Base-by-base conservation (phyloP, 1,284 basidiomycete genomes). In the Cutaneotrichosporon cyanovorans region DNA sequence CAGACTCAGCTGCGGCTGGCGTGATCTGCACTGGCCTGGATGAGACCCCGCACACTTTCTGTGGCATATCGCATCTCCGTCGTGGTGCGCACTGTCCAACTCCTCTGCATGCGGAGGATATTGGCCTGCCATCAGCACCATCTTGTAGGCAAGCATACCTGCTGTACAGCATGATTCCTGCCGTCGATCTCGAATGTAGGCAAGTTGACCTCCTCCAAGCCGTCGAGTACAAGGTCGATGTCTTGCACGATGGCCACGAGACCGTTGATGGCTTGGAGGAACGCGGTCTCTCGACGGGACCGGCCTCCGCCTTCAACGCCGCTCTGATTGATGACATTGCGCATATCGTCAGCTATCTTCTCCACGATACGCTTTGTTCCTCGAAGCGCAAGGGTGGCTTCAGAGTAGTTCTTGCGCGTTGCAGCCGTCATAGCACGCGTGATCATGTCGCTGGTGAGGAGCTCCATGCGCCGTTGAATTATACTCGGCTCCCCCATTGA, bases 361-460 rank as follows among this genome's bases (percentile, higher is more conserved):
- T 86, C 83, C 50, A 91, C 75, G 56, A 95, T 91, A 37, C 85
- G 77, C 65, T 84, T 85, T 42, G 90, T 95, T 75, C 93, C 90
- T 40, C 78, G 78, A 66, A 95, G 78, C 46, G 95, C 84, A 59
- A 85, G 84, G 61, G 84, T 82, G 2, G 91, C 91, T 56, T 90
- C 87, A 1, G 79, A 75, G 68, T 82, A 86, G 67, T 92, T 92
- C 63, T 86, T 81, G 58, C 88, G 76, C 16, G 85, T 85, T 38
- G 93, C 88, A 23, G 93, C 78, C 19, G 95, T 83, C 21, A 96
- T 77, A 8, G 86, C 85, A 18, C 91, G 83, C 2, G 88, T 91
- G 63, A 95, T 87, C 87, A 95, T 95, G 71, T 96, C 91, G 22
- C 83, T 84, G 12, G 87, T 83, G 22, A 95, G 78, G 5, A 95